Percentiles rank a stretch among this genome's conserved stretches.
phyloP scores from a whole-genome alignment of 257 asterid species.

The Vinca minor region DNA sequence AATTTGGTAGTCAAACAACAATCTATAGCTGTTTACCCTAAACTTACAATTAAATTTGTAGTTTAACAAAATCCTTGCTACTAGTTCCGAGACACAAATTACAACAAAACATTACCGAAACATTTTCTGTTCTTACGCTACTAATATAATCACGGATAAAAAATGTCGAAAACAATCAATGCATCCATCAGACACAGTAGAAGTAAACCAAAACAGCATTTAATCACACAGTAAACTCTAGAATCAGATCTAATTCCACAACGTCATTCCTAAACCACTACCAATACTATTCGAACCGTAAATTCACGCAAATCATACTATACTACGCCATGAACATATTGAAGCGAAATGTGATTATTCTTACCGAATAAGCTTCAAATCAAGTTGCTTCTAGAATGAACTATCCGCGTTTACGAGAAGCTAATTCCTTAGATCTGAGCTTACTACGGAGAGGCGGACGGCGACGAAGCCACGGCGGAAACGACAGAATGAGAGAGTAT shows the following conservation, averaged over 20 bases:
- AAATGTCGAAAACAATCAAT: not conserved
- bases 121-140: too few species aligned
- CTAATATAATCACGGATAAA: not conserved
- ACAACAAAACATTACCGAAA: too few species aligned
- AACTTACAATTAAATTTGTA: not conserved
- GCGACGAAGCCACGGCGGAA: not conserved
- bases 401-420: not conserved
- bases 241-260: slow-evolving; percentile 9
- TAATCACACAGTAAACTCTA: not conserved
- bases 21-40: not conserved
- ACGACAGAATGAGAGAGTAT: not conserved
- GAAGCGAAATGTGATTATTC: not conserved
- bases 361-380: slow-evolving; percentile 5
- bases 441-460: not conserved
- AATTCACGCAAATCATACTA: not conserved
- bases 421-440: slow-evolving; percentile 16
- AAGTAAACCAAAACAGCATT: slow-evolving; percentile 1
- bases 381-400: not conserved
- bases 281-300: too few species aligned
- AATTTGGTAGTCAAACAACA: not conserved
- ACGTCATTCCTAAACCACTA: slow-evolving; percentile 11
- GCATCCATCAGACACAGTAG: not conserved
- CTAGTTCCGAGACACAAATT: not conserved
- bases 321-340: not conserved
- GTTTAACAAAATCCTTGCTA: not conserved